phyloP scores from a whole-genome alignment of 2,329 filamentous ascomycete genomes.

The Magnaporthales sp. region DNA sequence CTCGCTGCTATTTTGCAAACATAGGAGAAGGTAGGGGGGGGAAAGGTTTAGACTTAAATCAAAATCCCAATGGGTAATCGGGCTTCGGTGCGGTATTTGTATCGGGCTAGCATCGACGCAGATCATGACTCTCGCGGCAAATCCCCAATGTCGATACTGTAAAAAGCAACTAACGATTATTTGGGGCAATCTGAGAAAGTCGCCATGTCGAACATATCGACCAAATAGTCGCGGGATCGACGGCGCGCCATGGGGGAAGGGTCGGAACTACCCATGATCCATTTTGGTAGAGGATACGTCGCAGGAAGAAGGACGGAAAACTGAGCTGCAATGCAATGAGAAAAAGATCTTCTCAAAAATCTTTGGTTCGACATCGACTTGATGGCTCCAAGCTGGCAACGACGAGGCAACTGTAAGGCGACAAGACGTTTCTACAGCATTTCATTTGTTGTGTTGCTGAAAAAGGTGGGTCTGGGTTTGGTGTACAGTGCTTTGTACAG shows the following conservation, averaged over 20 bases:
- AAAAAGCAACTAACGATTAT: neutral
- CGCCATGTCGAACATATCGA: neutral
- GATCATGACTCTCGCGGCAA: neutral
- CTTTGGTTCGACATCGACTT: neutral
- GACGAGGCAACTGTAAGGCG: too few species aligned
- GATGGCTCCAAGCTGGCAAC: too few species aligned
- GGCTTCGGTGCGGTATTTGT: neutral
- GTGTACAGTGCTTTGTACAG: neutral
- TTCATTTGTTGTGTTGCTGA: neutral
- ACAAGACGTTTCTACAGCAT: too few species aligned
- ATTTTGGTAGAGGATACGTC: neutral
- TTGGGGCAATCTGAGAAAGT: neutral
- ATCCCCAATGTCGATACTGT: neutral
- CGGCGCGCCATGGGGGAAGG: neutral
- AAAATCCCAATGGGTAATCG: neutral
- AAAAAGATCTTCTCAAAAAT: neutral
- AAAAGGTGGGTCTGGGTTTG: neutral
- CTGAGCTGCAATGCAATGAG: neutral
- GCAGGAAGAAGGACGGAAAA: neutral
- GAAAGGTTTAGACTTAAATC: neutral
- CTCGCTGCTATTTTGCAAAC: neutral
- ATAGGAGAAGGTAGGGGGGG: neutral
- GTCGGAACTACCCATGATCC: neutral
- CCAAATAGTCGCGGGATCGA: neutral
- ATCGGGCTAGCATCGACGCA: neutral